These are phyloP conservation scores for Lactifluus subvellereus DNA, from an alignment of 768 basidiomycete genomes.

Conservation along the genomic window DNA sequence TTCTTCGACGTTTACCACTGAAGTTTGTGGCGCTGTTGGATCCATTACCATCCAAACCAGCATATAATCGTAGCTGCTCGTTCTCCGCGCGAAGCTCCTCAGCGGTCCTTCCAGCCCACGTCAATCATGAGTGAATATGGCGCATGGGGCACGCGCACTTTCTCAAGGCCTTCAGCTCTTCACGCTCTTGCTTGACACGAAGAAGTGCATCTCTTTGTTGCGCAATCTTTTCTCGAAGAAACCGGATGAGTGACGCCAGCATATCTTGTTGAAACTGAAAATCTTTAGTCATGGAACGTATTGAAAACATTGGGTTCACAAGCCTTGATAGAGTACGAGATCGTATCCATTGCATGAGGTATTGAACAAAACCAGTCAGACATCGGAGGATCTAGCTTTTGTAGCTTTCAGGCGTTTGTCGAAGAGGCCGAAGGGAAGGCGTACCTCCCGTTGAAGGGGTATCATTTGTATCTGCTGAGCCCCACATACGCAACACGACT, in stretches of 20 bases:
- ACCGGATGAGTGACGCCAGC: constrained; percentile 60
- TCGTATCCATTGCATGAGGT: constrained; percentile 53
- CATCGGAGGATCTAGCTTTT: constrained; percentile 75
- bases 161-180: constrained; percentile 44
- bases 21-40: constrained; percentile 39
- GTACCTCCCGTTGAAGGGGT: constrained; percentile 69
- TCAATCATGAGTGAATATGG: constrained; percentile 13
- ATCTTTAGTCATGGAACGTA: not conserved
- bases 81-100: constrained; percentile 48
- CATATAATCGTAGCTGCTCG: constrained; percentile 38
- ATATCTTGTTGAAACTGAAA: constrained; percentile 76
- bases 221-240: constrained; percentile 52
- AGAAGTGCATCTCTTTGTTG: constrained; percentile 52
- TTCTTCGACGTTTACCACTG: constrained; percentile 64
- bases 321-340: constrained; percentile 67
- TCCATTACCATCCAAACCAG: constrained; percentile 32
- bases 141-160: constrained; percentile 34
- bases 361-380: constrained; percentile 72
- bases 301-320: not conserved
- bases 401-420: not conserved
- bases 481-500: constrained; percentile 69
- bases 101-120: constrained; percentile 37
- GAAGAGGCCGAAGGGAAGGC: constrained; percentile 20
- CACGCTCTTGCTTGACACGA: constrained; percentile 44
- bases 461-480: constrained; percentile 57